Conservation (phyloP, 768 basidiomycete species). For the Boletus sp. region DNA sequence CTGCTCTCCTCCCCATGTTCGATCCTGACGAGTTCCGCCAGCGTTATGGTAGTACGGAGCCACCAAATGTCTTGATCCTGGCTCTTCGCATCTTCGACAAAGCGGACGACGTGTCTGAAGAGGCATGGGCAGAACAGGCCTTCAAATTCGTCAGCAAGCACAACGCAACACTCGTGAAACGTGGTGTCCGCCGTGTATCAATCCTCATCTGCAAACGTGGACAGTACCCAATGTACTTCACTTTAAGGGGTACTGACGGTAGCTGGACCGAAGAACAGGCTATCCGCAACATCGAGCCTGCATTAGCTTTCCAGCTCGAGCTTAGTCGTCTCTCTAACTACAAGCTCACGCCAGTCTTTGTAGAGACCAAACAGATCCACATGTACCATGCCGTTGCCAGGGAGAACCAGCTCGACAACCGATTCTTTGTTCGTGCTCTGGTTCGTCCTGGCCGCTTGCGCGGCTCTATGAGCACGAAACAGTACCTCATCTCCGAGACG, state of each 20-base stretch:
- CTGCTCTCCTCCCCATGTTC: slow-evolving; percentile 69
- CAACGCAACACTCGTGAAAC: slow-evolving; percentile 55
- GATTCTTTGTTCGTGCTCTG: slow-evolving; percentile 97
- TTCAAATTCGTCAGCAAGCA: slow-evolving; percentile 68
- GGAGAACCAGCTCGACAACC: slow-evolving; percentile 95
- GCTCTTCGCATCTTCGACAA: slow-evolving; percentile 85
- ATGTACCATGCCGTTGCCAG: slow-evolving; percentile 94
- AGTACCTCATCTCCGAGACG: slow-evolving; percentile 98
- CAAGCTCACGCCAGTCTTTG: slow-evolving; percentile 93
- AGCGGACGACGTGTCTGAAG: slow-evolving; percentile 74
- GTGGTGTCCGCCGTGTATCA: slow-evolving; percentile 89
- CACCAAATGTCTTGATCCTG: slow-evolving; percentile 92
- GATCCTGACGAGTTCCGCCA: slow-evolving; percentile 68
- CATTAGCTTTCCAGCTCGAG: slow-evolving; percentile 96
- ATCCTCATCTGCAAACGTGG: slow-evolving; percentile 88
- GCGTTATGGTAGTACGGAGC: slow-evolving; percentile 70
- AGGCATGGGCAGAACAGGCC: slow-evolving; percentile 72
- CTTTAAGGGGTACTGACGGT: slow-evolving; percentile 70
- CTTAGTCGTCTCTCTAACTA: slow-evolving; percentile 95
- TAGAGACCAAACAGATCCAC: slow-evolving; percentile 96
- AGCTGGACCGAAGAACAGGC: slow-evolving; percentile 92
- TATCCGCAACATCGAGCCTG: slow-evolving; percentile 97
- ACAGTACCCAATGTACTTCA: slow-evolving; percentile 93
- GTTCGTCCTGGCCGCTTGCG: slow-evolving; percentile 93
- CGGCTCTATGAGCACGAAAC: slow-evolving; percentile 90